Evolutionary conservation across 192 early-diverging fungal species (phyloP), one percentile per base, ranked within the genome.

Genomic region (Jimgerdemannia flammicorona): DNA sequence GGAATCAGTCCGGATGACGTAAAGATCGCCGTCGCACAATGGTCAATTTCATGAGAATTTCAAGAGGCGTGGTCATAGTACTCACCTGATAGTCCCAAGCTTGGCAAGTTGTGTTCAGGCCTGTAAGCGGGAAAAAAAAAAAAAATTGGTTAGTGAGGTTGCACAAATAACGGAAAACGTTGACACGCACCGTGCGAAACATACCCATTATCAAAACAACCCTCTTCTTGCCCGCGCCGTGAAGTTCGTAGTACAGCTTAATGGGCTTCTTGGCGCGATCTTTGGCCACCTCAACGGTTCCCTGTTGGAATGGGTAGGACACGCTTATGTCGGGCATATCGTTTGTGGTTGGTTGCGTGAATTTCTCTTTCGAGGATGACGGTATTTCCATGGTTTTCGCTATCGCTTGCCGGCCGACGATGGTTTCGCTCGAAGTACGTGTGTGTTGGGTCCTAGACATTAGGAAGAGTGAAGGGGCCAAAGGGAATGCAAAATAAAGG

Each of bases 131-230:
- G n/a, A n/a, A 4, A n/a, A 8, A 54, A 17, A 43, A n/a, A n/a
- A 64, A 10, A 64, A 44, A 40, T 42, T 4, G 49, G 14, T 14
- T 59, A 59, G 14, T 59, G 6, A 0, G 2, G 49, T 59, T 6
- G 41, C 43, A 10, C 44, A 67, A 3, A 1, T 11, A 7, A 4
- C 71, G 17, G 70, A 20, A 4, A 9, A 63, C 70, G 65, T 4
- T 54, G 10, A 43, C 20, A n/a, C n/a, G n/a, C n/a, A n/a, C n/a
- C n/a, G n/a, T n/a, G n/a, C n/a, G 17, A 29, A 67, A 59, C 64
- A 70, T 75, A 75, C 91, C 94, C 90, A 92, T 92, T 11, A 96
- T 83, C 43, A 94, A 80, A 42, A 96, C 79, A 11, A 96, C 74
- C 70, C 87, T 85, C 41, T 83, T 84, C 3, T 88, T 87, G 0